Evolutionary conservation across 2,329 filamentous ascomycete species (phyloP).

Genomic region (Hypoxylon sp.): DNA sequence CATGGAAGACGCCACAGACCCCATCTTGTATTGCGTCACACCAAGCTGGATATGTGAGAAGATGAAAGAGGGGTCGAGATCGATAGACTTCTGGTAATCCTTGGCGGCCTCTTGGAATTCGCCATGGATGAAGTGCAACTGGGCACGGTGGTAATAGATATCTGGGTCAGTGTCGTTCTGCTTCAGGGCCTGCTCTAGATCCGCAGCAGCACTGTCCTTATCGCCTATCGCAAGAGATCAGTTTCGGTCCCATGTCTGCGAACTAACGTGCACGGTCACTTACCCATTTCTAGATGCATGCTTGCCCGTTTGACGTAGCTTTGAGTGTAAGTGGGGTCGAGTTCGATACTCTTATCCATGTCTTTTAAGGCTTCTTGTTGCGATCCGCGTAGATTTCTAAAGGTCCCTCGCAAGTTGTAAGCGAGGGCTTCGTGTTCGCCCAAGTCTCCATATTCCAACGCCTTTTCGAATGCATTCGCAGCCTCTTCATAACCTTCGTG

Average conservation of each 20-base stretch:
- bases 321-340: conserved; percentile 90
- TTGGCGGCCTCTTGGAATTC: conserved; percentile 95
- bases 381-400: conserved; percentile 92
- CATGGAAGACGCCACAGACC: conserved; percentile 97
- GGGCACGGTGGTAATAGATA: conserved; percentile 98
- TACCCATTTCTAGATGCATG: conserved; percentile 95
- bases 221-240: conserved; percentile 68
- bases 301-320: conserved; percentile 99
- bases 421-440: conserved; percentile 89
- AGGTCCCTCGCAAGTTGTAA: conserved; percentile 97
- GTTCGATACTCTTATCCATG: conserved; percentile 91
- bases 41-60: conserved; percentile 99
- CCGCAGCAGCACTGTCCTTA: conserved; percentile 86
- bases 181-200: conserved; percentile 87
- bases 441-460: conserved; percentile 84
- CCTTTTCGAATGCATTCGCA: conserved; percentile 86
- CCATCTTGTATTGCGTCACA: conserved; percentile 99
- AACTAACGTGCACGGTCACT: conserved; percentile 49
- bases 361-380: conserved; percentile 86
- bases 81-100: conserved; percentile 99
- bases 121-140: conserved; percentile 96
- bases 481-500: conserved; percentile 93
- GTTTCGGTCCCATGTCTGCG: conserved; percentile 16
- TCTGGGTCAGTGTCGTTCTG: conserved; percentile 93
- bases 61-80: conserved; percentile 95